phyloP scores from a whole-genome alignment of 2,329 filamentous ascomycete genomes.

The Fusarium hainanense region DNA sequence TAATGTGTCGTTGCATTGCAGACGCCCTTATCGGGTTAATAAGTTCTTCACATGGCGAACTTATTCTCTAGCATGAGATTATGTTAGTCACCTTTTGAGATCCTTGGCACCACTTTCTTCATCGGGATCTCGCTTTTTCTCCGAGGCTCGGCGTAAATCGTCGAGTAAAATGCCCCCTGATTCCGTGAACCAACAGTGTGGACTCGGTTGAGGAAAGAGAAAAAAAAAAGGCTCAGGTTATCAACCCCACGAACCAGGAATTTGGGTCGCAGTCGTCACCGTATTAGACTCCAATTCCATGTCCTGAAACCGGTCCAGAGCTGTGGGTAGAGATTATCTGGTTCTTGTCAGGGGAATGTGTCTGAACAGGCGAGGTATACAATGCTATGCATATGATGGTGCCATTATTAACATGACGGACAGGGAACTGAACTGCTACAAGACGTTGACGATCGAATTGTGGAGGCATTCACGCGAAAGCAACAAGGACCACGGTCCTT shows the following conservation, averaged over 20 bases:
- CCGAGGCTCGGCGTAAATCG: constrained; percentile 14
- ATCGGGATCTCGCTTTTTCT: constrained; percentile 12
- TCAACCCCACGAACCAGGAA: constrained; percentile 33
- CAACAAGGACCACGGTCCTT: constrained; percentile 26
- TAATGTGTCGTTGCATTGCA: constrained; percentile 10
- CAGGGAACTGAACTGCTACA: constrained; percentile 6
- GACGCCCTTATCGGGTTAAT: constrained; percentile 9
- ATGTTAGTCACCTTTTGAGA: constrained; percentile 14
- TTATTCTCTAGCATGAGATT: constrained; percentile 9
- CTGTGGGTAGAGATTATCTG: constrained; percentile 28
- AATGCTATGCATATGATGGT: constrained; percentile 25
- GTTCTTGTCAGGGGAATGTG: constrained; percentile 12
- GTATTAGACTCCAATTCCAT: constrained; percentile 22
- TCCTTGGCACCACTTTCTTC: constrained; percentile 19
- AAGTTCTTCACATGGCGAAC: constrained; percentile 11
- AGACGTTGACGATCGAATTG: constrained; percentile 27
- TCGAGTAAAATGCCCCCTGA: constrained; percentile 16
- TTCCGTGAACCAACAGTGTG: constrained; percentile 18
- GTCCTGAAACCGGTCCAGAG: constrained; percentile 42
- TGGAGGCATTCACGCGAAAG: constrained; percentile 36
- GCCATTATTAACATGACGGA: constrained; percentile 23
- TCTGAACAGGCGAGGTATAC: constrained; percentile 9
- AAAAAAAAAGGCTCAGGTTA: constrained; percentile 9
- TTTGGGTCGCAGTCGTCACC: constrained; percentile 40
- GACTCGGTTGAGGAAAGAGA: constrained; percentile 18